A percentile compares a stretch with the other conserved stretches of the same genome.
Conservation (phyloP, 495 filamentous ascomycete species). For the Durotheca rogersii region DNA sequence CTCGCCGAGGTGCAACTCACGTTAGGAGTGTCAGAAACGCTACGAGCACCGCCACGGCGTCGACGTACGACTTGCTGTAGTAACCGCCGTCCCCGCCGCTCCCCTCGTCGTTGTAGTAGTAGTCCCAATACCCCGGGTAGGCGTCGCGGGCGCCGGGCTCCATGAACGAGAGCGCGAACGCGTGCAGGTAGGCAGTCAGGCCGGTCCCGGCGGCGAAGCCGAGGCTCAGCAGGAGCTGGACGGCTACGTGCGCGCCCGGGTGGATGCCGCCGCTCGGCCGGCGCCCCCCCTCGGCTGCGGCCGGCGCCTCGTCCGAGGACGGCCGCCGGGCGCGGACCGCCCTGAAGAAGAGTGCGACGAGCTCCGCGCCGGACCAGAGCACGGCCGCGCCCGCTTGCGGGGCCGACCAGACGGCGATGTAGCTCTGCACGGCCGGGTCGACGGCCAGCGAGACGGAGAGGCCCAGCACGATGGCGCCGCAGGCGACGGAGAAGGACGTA, state of each 20-base stretch:
- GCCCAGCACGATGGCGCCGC: constrained; percentile 32
- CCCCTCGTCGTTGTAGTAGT: constrained; percentile 10
- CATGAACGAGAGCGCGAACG: constrained; percentile 10
- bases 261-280: constrained; percentile 22
- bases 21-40: constrained; percentile 26
- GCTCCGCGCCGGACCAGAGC: constrained; percentile 20
- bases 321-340: no score
- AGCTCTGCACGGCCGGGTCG: constrained; percentile 15
- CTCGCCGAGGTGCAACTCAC: constrained; percentile 7
- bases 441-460: constrained; percentile 20
- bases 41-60: constrained; percentile 11
- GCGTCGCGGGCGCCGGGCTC: constrained; percentile 2
- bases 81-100: constrained; percentile 3
- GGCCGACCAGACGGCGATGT: constrained; percentile 20
- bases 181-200: constrained; percentile 15
- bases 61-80: constrained; percentile 14
- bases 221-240: constrained; percentile 24
- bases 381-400: constrained; percentile 24
- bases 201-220: constrained; percentile 20
- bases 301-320: no score
- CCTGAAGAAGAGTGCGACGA: constrained; percentile 7
- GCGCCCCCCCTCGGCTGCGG: no score
- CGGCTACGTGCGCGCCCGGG: constrained; percentile 20
- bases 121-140: constrained; percentile 15
- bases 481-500: constrained; percentile 23